Evolutionary conservation across 2,329 filamentous ascomycete species (phyloP).

Genomic region (Colletotrichum aenigma): DNA sequence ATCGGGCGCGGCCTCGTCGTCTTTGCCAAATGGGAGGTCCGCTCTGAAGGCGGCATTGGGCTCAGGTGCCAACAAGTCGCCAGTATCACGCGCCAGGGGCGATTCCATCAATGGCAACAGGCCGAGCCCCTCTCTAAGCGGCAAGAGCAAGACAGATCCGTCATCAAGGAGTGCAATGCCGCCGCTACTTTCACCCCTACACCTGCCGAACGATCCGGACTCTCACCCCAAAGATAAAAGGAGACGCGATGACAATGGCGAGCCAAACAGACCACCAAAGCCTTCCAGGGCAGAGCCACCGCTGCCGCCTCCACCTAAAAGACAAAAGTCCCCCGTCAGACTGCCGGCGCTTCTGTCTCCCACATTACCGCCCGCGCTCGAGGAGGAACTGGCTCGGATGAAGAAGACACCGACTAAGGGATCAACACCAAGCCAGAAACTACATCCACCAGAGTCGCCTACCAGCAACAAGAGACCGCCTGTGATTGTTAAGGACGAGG

Average conservation of each 20-base stretch:
- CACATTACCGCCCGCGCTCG: slow-evolving; percentile 56
- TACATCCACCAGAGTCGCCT: slow-evolving; percentile 34
- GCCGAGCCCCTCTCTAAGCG: slow-evolving; percentile 35
- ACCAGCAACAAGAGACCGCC: slow-evolving; percentile 30
- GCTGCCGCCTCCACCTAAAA: slow-evolving; percentile 34
- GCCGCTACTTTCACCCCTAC: slow-evolving; percentile 57
- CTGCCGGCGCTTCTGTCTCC: slow-evolving; percentile 60
- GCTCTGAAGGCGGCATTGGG: slow-evolving; percentile 32
- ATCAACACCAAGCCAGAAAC: slow-evolving; percentile 22
- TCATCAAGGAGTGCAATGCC: slow-evolving; percentile 47
- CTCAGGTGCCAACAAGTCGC: slow-evolving; percentile 33
- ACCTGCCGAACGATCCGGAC: slow-evolving; percentile 42
- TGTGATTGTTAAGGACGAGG: slow-evolving; percentile 31
- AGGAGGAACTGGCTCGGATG: slow-evolving; percentile 47
- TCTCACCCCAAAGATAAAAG: slow-evolving; percentile 28
- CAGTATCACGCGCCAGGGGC: slow-evolving; percentile 41
- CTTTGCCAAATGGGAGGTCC: slow-evolving; percentile 40
- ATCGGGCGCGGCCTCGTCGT: slow-evolving; percentile 26
- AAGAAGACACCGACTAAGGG: slow-evolving; percentile 31
- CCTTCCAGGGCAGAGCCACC: slow-evolving; percentile 24
- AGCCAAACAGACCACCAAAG: slow-evolving; percentile 1
- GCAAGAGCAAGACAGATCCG: slow-evolving; percentile 41
- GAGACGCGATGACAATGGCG: slow-evolving; percentile 27
- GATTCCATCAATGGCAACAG: slow-evolving; percentile 48
- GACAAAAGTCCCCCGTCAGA: slow-evolving; percentile 37